phyloP scores from a whole-genome alignment of 306 rosid species.

The Gastrolobium bilobum region DNA sequence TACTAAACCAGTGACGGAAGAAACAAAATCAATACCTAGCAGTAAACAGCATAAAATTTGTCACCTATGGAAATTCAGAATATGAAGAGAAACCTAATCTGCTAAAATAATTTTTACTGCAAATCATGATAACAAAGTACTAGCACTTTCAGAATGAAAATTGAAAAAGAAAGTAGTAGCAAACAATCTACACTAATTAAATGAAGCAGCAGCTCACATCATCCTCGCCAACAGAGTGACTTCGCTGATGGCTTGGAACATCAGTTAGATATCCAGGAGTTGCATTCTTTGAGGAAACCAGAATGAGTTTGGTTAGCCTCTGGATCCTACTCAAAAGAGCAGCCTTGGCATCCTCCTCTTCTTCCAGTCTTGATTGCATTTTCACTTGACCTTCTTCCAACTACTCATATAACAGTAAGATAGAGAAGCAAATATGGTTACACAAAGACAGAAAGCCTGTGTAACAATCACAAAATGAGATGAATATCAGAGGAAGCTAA shows the following conservation, averaged over 20 bases:
- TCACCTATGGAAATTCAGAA: constrained; percentile 2
- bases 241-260: constrained; percentile 79
- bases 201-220: constrained; percentile 72
- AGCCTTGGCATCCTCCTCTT: constrained; percentile 99
- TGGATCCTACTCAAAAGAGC: constrained; percentile 99
- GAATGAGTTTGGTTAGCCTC: constrained; percentile 96
- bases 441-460: constrained; percentile 27
- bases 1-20: constrained; percentile 27
- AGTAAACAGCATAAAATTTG: constrained; percentile 12
- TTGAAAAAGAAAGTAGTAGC: not conserved
- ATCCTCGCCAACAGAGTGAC: constrained; percentile 83
- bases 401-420: constrained; percentile 56
- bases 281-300: constrained; percentile 93
- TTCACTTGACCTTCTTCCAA: constrained; percentile 98
- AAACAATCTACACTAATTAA: constrained; percentile 25
- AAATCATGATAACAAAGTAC: constrained; percentile 31
- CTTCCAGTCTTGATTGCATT: constrained; percentile 99
- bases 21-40: constrained; percentile 32
- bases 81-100: constrained; percentile 12
- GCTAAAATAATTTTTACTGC: constrained; percentile 7
- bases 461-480: constrained; percentile 33
- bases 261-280: constrained; percentile 89
- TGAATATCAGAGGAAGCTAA: constrained; percentile 38
- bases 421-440: constrained; percentile 34
- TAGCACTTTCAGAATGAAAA: constrained; percentile 17